A percentile compares a stretch with the other conserved stretches of the same genome.
phyloP scores from a whole-genome alignment of 1,284 basidiomycete genomes.

The Irpex sp. region DNA sequence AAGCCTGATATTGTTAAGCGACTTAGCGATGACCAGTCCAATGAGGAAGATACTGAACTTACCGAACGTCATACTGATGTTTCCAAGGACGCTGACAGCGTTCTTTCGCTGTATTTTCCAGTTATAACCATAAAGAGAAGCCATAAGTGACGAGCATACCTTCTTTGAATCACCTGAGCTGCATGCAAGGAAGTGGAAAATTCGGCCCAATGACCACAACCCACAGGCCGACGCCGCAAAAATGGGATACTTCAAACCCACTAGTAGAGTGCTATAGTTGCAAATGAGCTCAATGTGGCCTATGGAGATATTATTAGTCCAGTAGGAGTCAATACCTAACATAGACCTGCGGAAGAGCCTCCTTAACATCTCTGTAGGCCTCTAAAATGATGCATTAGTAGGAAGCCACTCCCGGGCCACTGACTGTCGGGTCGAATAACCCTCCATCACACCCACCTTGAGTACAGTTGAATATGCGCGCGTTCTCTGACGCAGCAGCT shows the following conservation, averaged over 20 bases:
- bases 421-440: neutral
- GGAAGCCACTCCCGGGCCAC: neutral
- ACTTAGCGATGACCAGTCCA: neutral
- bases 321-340: neutral
- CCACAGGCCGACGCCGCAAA: conserved; percentile 51
- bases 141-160: conserved; percentile 18
- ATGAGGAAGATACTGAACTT: neutral
- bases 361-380: conserved; percentile 73
- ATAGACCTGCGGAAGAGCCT: conserved; percentile 30
- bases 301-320: neutral
- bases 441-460: conserved; percentile 44
- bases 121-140: neutral
- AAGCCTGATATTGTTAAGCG: neutral
- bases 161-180: conserved; percentile 42
- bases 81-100: neutral
- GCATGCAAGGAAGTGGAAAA: conserved; percentile 63
- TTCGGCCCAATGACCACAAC: conserved; percentile 50
- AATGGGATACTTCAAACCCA: conserved; percentile 56
- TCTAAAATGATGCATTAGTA: conserved; percentile 31
- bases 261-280: conserved; percentile 45
- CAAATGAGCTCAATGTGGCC: neutral
- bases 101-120: neutral
- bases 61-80: neutral
- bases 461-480: conserved; percentile 44
- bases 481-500: conserved; percentile 33